Evolutionary conservation across 192 early-diverging fungal genomes (phyloP).

Genomic region (Podila epicladia): DNA sequence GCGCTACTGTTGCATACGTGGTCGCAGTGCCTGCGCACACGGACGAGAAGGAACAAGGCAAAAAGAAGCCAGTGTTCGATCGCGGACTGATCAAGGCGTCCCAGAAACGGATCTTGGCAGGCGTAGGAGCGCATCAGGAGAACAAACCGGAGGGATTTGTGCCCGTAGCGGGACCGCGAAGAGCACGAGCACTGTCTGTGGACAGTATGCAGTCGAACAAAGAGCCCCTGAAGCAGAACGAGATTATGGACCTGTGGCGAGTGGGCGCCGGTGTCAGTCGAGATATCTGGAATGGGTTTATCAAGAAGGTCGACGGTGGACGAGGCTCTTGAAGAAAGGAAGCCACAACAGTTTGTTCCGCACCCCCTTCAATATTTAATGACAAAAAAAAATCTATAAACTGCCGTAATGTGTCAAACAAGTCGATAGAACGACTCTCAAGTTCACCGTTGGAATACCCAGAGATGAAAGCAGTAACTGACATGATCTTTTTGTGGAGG

Average conservation of each 20-base stretch:
- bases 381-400: neutral
- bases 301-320: conserved; percentile 40
- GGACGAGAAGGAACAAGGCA: conserved; percentile 9
- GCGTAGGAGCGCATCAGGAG: conserved; percentile 8
- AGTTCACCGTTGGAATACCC: neutral
- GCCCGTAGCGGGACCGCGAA: conserved; percentile 1
- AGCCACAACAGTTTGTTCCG: neutral
- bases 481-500: no score
- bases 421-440: neutral
- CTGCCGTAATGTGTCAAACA: neutral
- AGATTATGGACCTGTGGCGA: conserved; percentile 42
- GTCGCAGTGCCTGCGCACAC: conserved; percentile 25
- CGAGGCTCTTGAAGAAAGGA: neutral
- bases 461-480: no score
- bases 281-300: conserved; percentile 41
- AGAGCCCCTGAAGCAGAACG: conserved; percentile 26
- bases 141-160: neutral
- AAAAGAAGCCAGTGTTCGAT: conserved; percentile 34
- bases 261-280: conserved; percentile 45
- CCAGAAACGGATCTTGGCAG: conserved; percentile 39
- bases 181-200: conserved; percentile 39
- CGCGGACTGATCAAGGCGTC: conserved; percentile 38
- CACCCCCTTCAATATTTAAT: neutral
- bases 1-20: conserved; percentile 38
- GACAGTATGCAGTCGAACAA: conserved; percentile 29